Percentiles rank a stretch among this genome's conserved stretches.
These are phyloP conservation scores for Populus hybrid DNA, from an alignment of 441 rosid species.

Conservation along the genomic window DNA sequence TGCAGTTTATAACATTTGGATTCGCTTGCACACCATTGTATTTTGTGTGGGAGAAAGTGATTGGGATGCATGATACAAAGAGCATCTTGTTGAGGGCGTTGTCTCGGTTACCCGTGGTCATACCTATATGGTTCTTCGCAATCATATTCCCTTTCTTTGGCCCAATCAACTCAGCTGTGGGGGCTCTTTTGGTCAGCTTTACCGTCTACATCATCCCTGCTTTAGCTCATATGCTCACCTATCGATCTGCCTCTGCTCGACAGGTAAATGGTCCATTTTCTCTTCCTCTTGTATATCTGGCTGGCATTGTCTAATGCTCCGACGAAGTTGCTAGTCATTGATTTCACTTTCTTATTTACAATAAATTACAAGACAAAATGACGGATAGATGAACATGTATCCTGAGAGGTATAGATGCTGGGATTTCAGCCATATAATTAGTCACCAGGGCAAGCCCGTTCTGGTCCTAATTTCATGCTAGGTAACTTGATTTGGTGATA, in stretches of 20 bases:
- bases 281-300: not conserved
- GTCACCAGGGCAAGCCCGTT: not conserved
- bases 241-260: constrained; percentile 77
- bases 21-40: constrained; percentile 87
- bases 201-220: constrained; percentile 94
- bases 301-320: constrained; percentile 11
- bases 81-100: constrained; percentile 83
- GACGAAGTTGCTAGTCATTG: constrained; percentile 1
- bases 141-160: constrained; percentile 97
- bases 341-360: not conserved
- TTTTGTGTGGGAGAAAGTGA: constrained; percentile 52
- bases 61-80: constrained; percentile 87
- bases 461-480: not conserved
- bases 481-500: not conserved
- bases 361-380: not conserved
- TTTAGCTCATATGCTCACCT: constrained; percentile 93
- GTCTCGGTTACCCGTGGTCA: constrained; percentile 78
- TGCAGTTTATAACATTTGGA: constrained; percentile 94
- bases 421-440: not conserved
- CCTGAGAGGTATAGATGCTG: not conserved
- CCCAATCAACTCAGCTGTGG: constrained; percentile 92
- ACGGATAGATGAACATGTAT: not conserved
- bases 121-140: constrained; percentile 95
- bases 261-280: constrained; percentile 45
- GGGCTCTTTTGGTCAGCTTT: constrained; percentile 95